Percentiles rank a stretch among this genome's conserved stretches.
These are phyloP conservation scores for Fomitopsis pinicola DNA, from an alignment of 1,284 basidiomycete species.

Conservation along the genomic window DNA sequence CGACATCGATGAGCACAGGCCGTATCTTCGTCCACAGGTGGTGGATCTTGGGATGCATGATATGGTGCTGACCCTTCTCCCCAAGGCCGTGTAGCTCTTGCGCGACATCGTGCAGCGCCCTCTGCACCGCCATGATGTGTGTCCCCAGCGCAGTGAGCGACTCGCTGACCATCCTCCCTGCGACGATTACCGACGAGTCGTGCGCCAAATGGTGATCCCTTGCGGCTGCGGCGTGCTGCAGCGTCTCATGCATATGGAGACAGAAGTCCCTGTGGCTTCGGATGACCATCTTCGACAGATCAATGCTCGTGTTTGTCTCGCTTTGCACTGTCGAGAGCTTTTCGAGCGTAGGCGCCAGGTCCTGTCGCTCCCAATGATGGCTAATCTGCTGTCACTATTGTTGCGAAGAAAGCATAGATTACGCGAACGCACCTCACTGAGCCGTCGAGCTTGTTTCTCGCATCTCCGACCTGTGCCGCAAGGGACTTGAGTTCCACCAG, in stretches of 20 bases:
- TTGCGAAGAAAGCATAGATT: not conserved
- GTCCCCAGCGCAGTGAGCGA: not conserved
- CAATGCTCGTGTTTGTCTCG: not conserved
- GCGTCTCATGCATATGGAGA: not conserved
- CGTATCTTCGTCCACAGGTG: not conserved
- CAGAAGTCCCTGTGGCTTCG: not conserved
- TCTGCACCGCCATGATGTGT: not conserved
- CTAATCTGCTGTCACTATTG: not conserved
- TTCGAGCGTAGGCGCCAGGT: not conserved
- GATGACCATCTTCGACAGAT: not conserved
- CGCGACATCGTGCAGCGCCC: not conserved
- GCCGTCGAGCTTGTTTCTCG: not conserved
- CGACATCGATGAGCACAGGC: not conserved
- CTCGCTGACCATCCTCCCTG: not conserved
- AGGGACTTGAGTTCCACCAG: not conserved
- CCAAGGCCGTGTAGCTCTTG: not conserved
- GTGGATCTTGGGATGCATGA: not conserved
- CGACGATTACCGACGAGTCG: not conserved
- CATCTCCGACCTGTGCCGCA: not conserved
- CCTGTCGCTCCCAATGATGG: not conserved
- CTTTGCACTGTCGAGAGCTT: not conserved
- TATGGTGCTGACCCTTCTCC: not conserved
- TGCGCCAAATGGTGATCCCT: not conserved
- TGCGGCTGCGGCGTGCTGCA: not conserved
- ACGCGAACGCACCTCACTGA: not conserved